phyloP scores from a whole-genome alignment of 441 rosid species.

The Aleurites moluccanus region DNA sequence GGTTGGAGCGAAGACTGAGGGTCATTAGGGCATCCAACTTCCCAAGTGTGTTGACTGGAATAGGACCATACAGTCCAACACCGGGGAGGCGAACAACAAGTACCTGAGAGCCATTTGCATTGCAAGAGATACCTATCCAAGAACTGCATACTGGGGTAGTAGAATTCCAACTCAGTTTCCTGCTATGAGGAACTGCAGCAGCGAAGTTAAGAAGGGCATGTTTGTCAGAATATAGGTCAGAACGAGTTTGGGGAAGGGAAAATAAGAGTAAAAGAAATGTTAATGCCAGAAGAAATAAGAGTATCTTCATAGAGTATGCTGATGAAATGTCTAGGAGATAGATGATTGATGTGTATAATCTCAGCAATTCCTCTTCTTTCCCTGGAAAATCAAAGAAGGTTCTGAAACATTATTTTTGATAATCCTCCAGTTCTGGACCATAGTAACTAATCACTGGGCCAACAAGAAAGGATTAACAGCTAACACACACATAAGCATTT shows the following conservation, averaged over 20 bases:
- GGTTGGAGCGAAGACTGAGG: slow-evolving; percentile 77
- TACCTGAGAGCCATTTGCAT: slow-evolving; percentile 49
- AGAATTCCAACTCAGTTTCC: slow-evolving; percentile 68
- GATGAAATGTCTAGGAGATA: slow-evolving; percentile 7
- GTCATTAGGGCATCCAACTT: slow-evolving; percentile 52
- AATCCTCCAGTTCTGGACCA: background rate
- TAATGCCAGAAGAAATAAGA: slow-evolving; percentile 28
- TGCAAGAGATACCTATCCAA: slow-evolving; percentile 83
- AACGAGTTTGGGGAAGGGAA: slow-evolving; percentile 34
- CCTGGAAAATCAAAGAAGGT: slow-evolving; percentile 27
- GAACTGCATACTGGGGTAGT: slow-evolving; percentile 49
- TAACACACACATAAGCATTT: background rate
- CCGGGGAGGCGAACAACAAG: slow-evolving; percentile 71
- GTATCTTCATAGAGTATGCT: slow-evolving; percentile 39
- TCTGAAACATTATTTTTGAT: background rate
- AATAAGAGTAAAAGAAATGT: slow-evolving; percentile 36
- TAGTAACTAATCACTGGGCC: background rate
- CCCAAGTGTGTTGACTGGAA: slow-evolving; percentile 71
- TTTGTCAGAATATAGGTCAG: slow-evolving; percentile 61
- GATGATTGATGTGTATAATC: background rate
- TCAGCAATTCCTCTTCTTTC: slow-evolving; percentile 25
- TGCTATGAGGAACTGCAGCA: slow-evolving; percentile 50
- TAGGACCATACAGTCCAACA: slow-evolving; percentile 66
- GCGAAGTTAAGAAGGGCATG: slow-evolving; percentile 77
- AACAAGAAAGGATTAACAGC: background rate